Evolutionary conservation across 2,329 filamentous ascomycete genomes (phyloP), one percentile per base, ranked within the genome.

Genomic region (Macrophomina phaseolina): DNA sequence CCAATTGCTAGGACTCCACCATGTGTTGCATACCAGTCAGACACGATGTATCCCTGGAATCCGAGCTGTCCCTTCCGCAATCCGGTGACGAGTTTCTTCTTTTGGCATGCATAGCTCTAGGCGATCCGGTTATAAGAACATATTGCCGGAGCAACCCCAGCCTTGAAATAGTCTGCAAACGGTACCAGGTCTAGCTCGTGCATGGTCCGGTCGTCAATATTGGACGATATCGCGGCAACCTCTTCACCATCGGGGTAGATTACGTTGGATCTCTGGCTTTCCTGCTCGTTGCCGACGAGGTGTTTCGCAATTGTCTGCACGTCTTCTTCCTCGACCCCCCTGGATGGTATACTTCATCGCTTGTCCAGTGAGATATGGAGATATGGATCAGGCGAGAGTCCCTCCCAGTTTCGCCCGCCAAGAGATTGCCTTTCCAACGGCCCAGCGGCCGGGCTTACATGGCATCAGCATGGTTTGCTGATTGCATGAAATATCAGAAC

Each of bases 111-210:
- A 66, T 82, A 82, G 0, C 78, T 79, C 51, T 79, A 36, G 56
- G 65, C 61, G 28, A 67, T 28, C 6, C 79, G 73, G 69, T 70
- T 82, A 78, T 81, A 82, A 1, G 69, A 75, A 73, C 81, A 84
- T 82, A 84, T 85, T 11, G 83, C 73, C 1, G 79, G 79, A 7
- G 79, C 78, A 49, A 90, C 89, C 6, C 90, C 89, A 9, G 90
- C 90, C 65, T 83, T 83, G 63, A 92, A 85, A n/a, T 1, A 89
- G 72, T 93, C 90, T 23, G 86, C 89, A 73, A 93, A 94, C 0
- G 91, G 91, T 91, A 91, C 93, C 32, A 90, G 81, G 73, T 93
- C 93, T 5, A 92, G 77, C 76, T 93, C 91, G 71, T 93, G 90
- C 74, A 93, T 81, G 0, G 90, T 90, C 69, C 90, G 86, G 76